A percentile compares a stretch with the other conserved stretches of the same genome.
Evolutionary conservation across 1,139 yeast genomes (phyloP).

Genomic region (Blastobotrys proliferans): DNA sequence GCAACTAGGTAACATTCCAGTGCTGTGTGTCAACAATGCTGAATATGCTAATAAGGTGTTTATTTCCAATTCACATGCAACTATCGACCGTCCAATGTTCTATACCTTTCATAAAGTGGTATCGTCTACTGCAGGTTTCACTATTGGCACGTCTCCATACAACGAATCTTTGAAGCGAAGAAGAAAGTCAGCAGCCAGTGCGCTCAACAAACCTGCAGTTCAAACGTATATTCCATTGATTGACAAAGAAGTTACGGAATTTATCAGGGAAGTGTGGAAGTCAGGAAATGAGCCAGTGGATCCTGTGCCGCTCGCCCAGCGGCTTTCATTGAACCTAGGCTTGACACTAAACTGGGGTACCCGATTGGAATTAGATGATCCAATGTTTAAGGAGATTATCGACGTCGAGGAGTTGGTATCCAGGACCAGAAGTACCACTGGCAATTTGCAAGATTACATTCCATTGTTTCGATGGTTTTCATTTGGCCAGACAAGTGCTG

Average conservation of each 20-base stretch:
- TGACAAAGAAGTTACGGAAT: constrained; percentile 40
- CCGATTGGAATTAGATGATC: constrained; percentile 40
- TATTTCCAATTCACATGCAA: constrained; percentile 47
- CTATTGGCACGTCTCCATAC: constrained; percentile 73
- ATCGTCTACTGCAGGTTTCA: constrained; percentile 51
- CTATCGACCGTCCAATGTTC: constrained; percentile 61
- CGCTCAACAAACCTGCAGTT: constrained; percentile 41
- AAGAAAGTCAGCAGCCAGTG: constrained; percentile 52
- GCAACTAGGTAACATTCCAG: constrained; percentile 51
- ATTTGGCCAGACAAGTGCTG: constrained; percentile 28
- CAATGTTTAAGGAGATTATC: constrained; percentile 52
- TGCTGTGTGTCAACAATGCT: constrained; percentile 62
- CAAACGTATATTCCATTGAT: constrained; percentile 38
- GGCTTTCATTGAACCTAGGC: constrained; percentile 51
- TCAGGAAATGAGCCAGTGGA: constrained; percentile 36
- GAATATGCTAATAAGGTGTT: constrained; percentile 52
- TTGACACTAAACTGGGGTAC: constrained; percentile 59
- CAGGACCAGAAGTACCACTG: constrained; percentile 57
- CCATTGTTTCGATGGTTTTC: constrained; percentile 46
- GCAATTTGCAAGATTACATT: constrained; percentile 58
- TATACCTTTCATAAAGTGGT: constrained; percentile 66
- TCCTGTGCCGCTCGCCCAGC: constrained; percentile 44
- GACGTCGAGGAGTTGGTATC: constrained; percentile 62
- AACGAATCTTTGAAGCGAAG: constrained; percentile 49
- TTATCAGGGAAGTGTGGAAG: constrained; percentile 18